phyloP scores from a whole-genome alignment of 208 protist species.

The Phytomonas francai region DNA sequence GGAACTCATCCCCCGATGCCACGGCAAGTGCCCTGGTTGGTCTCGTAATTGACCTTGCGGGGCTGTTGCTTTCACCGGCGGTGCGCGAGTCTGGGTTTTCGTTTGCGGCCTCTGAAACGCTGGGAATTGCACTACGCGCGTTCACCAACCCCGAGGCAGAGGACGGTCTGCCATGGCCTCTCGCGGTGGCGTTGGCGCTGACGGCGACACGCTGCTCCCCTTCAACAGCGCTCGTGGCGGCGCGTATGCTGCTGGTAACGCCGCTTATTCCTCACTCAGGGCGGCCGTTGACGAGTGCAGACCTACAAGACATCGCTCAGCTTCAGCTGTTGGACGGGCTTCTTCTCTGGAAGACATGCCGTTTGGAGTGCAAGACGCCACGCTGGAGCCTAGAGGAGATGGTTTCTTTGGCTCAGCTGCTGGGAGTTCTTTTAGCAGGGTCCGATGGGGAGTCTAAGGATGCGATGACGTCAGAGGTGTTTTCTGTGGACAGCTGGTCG shows the following conservation, averaged over 20 bases:
- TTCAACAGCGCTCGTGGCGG: constrained; percentile 17
- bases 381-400: constrained; percentile 27
- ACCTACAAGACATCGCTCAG: background rate
- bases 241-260: constrained; percentile 24
- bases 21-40: background rate
- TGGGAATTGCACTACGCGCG: constrained; percentile 22
- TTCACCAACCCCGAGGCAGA: constrained; percentile 23
- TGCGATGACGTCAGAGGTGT: background rate
- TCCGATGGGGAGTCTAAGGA: background rate
- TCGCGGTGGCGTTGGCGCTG: constrained; percentile 22
- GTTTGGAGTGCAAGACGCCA: background rate
- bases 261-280: constrained; percentile 2
- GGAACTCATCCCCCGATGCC: too few species aligned
- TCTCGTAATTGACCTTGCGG: too few species aligned
- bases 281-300: background rate
- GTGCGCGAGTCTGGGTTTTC: too few species aligned
- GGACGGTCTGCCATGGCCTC: constrained; percentile 16
- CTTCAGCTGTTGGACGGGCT: constrained; percentile 3
- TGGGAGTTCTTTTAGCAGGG: constrained; percentile 6
- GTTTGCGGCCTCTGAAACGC: constrained; percentile 16
- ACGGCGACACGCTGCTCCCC: constrained; percentile 26
- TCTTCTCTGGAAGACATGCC: constrained; percentile 1
- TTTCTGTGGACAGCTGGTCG: too few species aligned
- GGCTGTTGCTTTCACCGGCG: too few species aligned
- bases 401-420: constrained; percentile 28